A percentile compares a stretch with the other conserved stretches of the same genome.
Conservation (phyloP, 495 filamentous ascomycete species). For the Cercophora newfieldiana region DNA sequence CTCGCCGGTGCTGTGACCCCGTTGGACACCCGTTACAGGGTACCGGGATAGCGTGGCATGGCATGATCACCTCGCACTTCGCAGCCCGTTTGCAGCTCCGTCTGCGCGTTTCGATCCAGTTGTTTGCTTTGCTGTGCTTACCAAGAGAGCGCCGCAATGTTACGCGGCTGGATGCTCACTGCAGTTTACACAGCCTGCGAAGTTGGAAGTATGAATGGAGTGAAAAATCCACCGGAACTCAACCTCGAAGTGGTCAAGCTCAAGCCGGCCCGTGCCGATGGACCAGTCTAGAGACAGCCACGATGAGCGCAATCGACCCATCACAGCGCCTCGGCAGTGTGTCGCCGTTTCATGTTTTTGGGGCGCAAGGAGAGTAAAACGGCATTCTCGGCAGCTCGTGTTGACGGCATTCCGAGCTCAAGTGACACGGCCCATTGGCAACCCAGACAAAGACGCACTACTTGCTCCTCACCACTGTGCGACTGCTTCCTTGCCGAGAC, state of each 20-base stretch:
- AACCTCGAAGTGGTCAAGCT: neutral
- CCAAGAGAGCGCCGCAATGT: neutral
- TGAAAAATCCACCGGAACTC: no score
- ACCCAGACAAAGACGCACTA: no score
- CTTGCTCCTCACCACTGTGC: no score
- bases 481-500: no score
- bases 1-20: constrained; percentile 6
- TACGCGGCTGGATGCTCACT: no score
- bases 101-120: neutral
- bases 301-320: neutral
- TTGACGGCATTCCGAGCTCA: no score
- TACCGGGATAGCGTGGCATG: neutral
- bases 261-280: neutral
- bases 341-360: neutral
- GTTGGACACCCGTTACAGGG: neutral
- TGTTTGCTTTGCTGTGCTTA: neutral
- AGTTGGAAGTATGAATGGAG: no score
- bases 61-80: neutral
- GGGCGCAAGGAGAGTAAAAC: neutral
- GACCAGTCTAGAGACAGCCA: neutral
- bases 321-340: neutral
- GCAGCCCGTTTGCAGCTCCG: neutral
- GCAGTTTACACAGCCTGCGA: no score
- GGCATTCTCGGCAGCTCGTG: no score
- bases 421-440: no score